A percentile compares a stretch with the other conserved stretches of the same genome.
Conservation (phyloP, 2,329 filamentous ascomycete species). For the Ceratocystis albifundus region DNA sequence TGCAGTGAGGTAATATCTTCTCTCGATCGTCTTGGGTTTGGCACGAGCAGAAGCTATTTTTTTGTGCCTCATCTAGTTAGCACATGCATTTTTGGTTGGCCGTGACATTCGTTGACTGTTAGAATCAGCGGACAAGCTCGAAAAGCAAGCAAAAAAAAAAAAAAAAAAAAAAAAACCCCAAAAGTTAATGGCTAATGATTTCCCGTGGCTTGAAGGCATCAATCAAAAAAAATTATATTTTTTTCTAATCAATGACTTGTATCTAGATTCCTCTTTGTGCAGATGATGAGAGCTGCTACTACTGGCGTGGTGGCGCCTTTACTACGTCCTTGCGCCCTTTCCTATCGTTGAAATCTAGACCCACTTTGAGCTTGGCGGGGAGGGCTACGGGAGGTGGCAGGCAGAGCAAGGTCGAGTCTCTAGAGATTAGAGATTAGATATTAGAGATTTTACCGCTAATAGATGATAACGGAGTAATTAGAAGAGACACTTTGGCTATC, state of each 20-base stretch:
- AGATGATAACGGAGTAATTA: too few species aligned
- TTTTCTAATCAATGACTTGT: neutral
- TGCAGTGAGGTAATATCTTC: neutral
- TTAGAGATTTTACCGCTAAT: too few species aligned
- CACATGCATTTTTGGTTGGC: neutral
- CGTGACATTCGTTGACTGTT: neutral
- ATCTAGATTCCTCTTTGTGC: neutral
- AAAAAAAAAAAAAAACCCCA: too few species aligned
- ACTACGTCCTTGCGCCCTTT: too few species aligned
- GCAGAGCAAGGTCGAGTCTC: too few species aligned
- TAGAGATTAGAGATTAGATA: too few species aligned
- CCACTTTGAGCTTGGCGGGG: too few species aligned
- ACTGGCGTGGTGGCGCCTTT: too few species aligned
- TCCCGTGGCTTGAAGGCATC: neutral
- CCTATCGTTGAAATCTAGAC: too few species aligned
- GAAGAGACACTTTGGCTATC: neutral
- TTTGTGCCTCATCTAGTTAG: neutral
- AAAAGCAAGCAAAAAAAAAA: too few species aligned
- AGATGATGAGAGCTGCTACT: too few species aligned
- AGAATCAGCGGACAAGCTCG: neutral
- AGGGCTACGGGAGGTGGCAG: too few species aligned
- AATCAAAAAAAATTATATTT: constrained; percentile 3
- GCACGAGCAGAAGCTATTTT: neutral
- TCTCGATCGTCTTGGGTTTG: neutral
- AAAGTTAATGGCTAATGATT: neutral